phyloP scores from a whole-genome alignment of 2,329 filamentous ascomycete species.

The Aspergillus melleus region DNA sequence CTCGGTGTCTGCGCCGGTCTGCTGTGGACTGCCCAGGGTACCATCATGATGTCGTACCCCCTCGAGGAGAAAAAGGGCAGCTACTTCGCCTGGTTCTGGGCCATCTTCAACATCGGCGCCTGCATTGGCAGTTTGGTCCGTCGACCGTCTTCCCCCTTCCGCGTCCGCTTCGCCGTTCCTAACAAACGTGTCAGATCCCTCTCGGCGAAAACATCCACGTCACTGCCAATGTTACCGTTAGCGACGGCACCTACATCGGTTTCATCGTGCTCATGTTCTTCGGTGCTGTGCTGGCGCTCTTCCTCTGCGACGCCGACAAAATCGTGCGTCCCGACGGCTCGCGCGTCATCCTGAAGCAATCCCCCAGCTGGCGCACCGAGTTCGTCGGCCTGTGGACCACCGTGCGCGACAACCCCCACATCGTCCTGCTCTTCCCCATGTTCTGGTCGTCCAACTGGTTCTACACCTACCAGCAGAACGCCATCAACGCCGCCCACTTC shows the following conservation, averaged over 20 bases:
- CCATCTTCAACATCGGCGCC: slow-evolving; percentile 87
- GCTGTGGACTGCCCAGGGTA: slow-evolving; percentile 50
- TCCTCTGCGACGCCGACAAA: slow-evolving; percentile 67
- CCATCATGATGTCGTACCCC: slow-evolving; percentile 74
- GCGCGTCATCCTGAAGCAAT: slow-evolving; percentile 80
- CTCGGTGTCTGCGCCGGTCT: slow-evolving; percentile 50
- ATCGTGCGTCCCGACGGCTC: slow-evolving; percentile 75
- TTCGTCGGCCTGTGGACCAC: slow-evolving; percentile 72
- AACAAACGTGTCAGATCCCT: not conserved
- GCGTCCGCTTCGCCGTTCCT: slow-evolving; percentile 20
- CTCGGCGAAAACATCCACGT: not conserved
- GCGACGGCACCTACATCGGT: slow-evolving; percentile 76
- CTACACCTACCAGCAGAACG: slow-evolving; percentile 75
- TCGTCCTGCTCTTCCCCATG: slow-evolving; percentile 75
- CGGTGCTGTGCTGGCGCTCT: slow-evolving; percentile 68
- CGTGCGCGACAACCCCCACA: slow-evolving; percentile 67
- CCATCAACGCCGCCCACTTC: slow-evolving; percentile 68
- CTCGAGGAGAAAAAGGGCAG: slow-evolving; percentile 75
- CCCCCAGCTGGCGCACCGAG: slow-evolving; percentile 80
- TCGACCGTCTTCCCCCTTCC: slow-evolving; percentile 26
- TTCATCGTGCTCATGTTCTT: slow-evolving; percentile 77
- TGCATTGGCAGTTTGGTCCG: slow-evolving; percentile 73
- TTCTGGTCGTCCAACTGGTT: slow-evolving; percentile 78
- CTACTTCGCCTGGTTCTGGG: slow-evolving; percentile 89
- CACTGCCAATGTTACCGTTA: slow-evolving; percentile 34